These are phyloP conservation scores for Aspergillus neotritici DNA, from an alignment of 2,329 filamentous ascomycete genomes.

Conservation along the genomic window DNA sequence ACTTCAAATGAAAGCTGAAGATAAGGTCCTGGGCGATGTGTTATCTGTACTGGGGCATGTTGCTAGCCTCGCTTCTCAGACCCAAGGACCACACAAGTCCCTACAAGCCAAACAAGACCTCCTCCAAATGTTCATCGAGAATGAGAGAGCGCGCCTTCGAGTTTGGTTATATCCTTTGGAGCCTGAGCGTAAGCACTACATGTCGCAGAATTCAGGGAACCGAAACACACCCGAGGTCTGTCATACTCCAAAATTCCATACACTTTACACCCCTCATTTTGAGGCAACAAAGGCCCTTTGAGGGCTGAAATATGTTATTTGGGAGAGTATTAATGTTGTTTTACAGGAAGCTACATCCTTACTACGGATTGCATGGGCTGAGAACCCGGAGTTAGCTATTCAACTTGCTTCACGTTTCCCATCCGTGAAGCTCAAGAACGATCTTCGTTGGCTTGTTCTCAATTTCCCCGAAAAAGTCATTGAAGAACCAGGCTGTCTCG, in stretches of 20 bases:
- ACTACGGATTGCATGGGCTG: slow-evolving; percentile 77
- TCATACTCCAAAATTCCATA: not conserved
- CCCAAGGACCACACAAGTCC: slow-evolving; percentile 54
- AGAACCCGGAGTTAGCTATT: slow-evolving; percentile 80
- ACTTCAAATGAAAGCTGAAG: slow-evolving; percentile 88
- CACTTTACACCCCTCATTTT: too few relatives aligned
- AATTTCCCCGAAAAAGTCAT: slow-evolving; percentile 80
- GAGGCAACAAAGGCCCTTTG: not conserved
- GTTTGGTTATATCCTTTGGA: slow-evolving; percentile 87
- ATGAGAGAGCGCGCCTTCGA: slow-evolving; percentile 72
- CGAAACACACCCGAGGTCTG: slow-evolving; percentile 39
- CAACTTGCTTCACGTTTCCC: slow-evolving; percentile 76
- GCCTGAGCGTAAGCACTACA: slow-evolving; percentile 53
- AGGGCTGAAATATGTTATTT: not conserved
- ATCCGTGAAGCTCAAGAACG: slow-evolving; percentile 63
- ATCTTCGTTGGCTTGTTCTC: slow-evolving; percentile 73
- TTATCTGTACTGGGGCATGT: slow-evolving; percentile 60
- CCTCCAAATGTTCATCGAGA: slow-evolving; percentile 72
- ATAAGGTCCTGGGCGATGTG: slow-evolving; percentile 73
- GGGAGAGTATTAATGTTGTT: slow-evolving; percentile 9
- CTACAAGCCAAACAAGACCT: slow-evolving; percentile 76
- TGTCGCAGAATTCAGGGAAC: slow-evolving; percentile 40
- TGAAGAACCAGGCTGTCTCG: slow-evolving; percentile 72
- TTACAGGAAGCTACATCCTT: slow-evolving; percentile 56
- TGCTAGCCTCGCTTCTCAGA: slow-evolving; percentile 50